phyloP scores from a whole-genome alignment of 768 basidiomycete genomes.

The Calocybe indica region DNA sequence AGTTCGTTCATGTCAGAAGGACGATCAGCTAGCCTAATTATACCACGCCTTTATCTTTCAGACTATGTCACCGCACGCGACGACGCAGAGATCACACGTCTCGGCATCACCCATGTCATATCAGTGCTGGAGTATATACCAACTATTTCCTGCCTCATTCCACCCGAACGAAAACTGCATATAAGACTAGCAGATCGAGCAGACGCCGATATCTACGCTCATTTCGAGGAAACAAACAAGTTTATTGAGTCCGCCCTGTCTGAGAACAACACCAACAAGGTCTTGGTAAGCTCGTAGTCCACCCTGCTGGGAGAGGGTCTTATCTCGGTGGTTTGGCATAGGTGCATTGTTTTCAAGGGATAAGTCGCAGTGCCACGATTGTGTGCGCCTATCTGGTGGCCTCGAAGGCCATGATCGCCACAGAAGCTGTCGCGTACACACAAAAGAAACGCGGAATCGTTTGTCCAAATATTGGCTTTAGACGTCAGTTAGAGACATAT shows the following conservation, averaged over 20 bases:
- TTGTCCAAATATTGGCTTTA: constrained; percentile 64
- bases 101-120: constrained; percentile 72
- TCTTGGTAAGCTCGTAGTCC: constrained; percentile 22
- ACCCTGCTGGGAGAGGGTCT: not conserved
- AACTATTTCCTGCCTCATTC: constrained; percentile 38
- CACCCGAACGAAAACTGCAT: constrained; percentile 38
- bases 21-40: constrained; percentile 28
- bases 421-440: constrained; percentile 50
- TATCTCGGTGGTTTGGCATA: constrained; percentile 15
- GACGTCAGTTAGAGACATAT: constrained; percentile 46
- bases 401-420: constrained; percentile 43
- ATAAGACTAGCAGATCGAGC: constrained; percentile 30
- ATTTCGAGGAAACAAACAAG: constrained; percentile 29
- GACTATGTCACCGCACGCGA: constrained; percentile 53
- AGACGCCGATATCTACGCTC: constrained; percentile 24
- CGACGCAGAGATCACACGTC: constrained; percentile 35
- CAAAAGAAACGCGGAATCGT: constrained; percentile 54
- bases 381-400: constrained; percentile 68
- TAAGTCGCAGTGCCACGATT: constrained; percentile 71
- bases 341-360: constrained; percentile 76
- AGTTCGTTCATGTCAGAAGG: too few species aligned
- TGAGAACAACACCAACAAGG: constrained; percentile 28
- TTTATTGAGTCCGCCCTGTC: constrained; percentile 28
- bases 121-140: constrained; percentile 54
- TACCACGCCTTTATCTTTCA: constrained; percentile 55